Conservation (phyloP, 2,329 filamentous ascomycete species). For the Aspergillus ustus region DNA sequence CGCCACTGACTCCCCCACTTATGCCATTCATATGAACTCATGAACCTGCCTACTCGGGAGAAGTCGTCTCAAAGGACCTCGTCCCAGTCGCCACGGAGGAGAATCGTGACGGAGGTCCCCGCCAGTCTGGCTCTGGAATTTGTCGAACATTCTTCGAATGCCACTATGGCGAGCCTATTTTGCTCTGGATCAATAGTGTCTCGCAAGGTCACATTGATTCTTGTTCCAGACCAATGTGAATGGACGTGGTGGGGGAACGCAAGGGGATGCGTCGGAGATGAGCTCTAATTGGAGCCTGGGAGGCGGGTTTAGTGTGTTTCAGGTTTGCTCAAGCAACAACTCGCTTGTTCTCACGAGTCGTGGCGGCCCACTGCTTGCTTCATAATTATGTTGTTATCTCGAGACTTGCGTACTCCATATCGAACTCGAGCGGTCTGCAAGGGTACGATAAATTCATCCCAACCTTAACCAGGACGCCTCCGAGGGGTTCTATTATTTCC, state of each 20-base stretch:
- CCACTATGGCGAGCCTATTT: conserved; percentile 14
- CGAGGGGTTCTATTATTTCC: not conserved
- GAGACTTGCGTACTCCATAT: not conserved
- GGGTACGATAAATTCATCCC: not conserved
- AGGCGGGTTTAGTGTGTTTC: conserved; percentile 25
- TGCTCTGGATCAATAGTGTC: conserved; percentile 14
- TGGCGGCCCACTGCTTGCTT: not conserved
- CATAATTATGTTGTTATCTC: not conserved
- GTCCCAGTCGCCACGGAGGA: not conserved
- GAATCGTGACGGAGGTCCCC: conserved; percentile 3
- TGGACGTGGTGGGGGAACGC: not conserved
- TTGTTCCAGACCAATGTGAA: not conserved
- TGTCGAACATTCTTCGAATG: conserved; percentile 13
- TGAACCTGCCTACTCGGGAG: not conserved
- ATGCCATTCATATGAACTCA: not conserved
- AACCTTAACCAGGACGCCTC: not conserved
- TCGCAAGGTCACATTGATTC: conserved; percentile 4
- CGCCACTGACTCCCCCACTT: not conserved
- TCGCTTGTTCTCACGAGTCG: not conserved
- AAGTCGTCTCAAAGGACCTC: not conserved
- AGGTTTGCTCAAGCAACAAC: conserved; percentile 20
- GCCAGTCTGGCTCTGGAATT: conserved; percentile 5
- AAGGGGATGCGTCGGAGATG: conserved; percentile 10
- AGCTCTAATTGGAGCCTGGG: conserved; percentile 21
- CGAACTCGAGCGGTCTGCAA: too few species aligned